phyloP scores from a whole-genome alignment of 805 yeast genomes.

The Helenozyma baotianmanensis region DNA sequence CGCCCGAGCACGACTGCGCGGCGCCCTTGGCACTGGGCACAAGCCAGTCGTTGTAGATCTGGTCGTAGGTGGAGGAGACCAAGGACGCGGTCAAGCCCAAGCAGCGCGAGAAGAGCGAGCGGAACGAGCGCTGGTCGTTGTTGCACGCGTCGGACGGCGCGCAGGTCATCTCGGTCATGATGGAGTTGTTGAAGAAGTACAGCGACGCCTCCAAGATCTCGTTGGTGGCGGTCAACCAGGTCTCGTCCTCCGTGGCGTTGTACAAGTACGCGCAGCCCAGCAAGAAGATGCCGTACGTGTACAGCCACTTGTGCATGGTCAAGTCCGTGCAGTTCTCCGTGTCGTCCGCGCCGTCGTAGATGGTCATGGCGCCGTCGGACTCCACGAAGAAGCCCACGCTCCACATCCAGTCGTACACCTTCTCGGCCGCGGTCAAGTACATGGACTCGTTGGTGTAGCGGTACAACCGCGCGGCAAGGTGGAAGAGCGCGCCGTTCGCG shows the following conservation, averaged over 20 bases:
- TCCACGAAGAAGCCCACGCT: slow-evolving; percentile 19
- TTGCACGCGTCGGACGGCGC: slow-evolving; percentile 51
- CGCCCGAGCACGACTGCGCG: slow-evolving; percentile 70
- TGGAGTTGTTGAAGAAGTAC: slow-evolving; percentile 36
- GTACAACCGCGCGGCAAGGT: slow-evolving; percentile 42
- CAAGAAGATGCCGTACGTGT: slow-evolving; percentile 64
- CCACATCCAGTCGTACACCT: slow-evolving; percentile 44
- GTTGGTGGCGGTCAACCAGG: slow-evolving; percentile 38
- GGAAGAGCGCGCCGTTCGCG: slow-evolving; percentile 42
- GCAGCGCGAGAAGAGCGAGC: slow-evolving; percentile 62
- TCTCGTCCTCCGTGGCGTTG: slow-evolving; percentile 48
- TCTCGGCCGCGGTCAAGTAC: slow-evolving; percentile 39
- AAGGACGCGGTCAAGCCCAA: slow-evolving; percentile 54
- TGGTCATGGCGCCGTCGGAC: slow-evolving; percentile 23
- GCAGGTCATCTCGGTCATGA: slow-evolving; percentile 64
- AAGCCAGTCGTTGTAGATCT: slow-evolving; percentile 24
- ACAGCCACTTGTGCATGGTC: slow-evolving; percentile 56
- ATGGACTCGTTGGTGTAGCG: slow-evolving; percentile 37
- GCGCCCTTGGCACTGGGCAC: slow-evolving; percentile 59
- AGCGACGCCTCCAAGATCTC: slow-evolving; percentile 34
- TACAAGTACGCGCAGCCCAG: slow-evolving; percentile 70
- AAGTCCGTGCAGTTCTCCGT: slow-evolving; percentile 45
- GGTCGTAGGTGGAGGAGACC: slow-evolving; percentile 45
- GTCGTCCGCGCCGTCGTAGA: slow-evolving; percentile 54
- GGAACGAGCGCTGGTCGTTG: slow-evolving; percentile 73